phyloP scores from a whole-genome alignment of 345 rosid species.

The Euclidium syriacum region DNA sequence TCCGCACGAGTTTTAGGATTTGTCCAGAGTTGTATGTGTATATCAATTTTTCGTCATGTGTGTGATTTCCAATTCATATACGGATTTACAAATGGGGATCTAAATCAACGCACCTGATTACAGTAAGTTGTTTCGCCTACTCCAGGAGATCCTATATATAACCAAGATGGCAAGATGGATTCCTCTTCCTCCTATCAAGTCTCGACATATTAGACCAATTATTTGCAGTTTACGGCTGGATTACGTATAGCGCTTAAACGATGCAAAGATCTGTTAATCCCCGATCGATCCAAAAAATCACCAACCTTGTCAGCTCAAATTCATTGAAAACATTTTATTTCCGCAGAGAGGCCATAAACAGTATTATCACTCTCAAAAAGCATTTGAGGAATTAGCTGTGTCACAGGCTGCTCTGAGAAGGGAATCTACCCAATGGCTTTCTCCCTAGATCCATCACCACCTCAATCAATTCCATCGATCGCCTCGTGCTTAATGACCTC shows the following conservation, averaged over 20 bases:
- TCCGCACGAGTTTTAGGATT: no score
- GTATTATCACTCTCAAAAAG: background rate
- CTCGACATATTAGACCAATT: slow-evolving; percentile 90
- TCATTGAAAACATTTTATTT: background rate
- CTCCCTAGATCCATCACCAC: slow-evolving; percentile 95
- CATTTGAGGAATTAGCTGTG: slow-evolving; percentile 23
- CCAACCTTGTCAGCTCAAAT: slow-evolving; percentile 51
- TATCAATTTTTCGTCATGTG: background rate
- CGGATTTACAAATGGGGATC: background rate
- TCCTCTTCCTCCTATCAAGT: slow-evolving; percentile 81
- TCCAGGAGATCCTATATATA: slow-evolving; percentile 91
- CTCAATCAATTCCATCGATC: slow-evolving; percentile 70
- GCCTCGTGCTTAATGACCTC: slow-evolving; percentile 49
- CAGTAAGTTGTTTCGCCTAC: slow-evolving; percentile 97
- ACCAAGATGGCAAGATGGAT: slow-evolving; percentile 93
- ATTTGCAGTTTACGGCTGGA: slow-evolving; percentile 79
- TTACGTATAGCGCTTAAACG: slow-evolving; percentile 95
- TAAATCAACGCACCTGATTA: slow-evolving; percentile 60
- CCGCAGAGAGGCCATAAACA: background rate
- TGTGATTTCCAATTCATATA: no score
- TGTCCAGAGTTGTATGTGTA: no score
- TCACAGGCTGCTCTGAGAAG: slow-evolving; percentile 64
- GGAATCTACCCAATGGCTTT: slow-evolving; percentile 86
- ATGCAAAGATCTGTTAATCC: slow-evolving; percentile 83
- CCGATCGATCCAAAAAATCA: slow-evolving; percentile 87